Evolutionary conservation across 768 basidiomycete genomes (phyloP).

Genomic region (Brasilioporus rufonigricans): DNA sequence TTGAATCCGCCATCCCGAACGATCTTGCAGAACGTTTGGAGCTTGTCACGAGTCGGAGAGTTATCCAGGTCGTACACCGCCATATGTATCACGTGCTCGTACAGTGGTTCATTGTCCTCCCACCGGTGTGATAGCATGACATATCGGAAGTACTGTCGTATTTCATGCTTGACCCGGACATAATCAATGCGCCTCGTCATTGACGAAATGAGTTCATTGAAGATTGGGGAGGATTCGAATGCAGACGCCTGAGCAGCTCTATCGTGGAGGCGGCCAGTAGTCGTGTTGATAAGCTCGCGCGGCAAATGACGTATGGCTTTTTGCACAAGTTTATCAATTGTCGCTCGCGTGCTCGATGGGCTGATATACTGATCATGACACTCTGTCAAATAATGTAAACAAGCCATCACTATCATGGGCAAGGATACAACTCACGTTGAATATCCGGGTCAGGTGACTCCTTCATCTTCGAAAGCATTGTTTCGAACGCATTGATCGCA

Average conservation of each 20-base stretch:
- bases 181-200: not conserved
- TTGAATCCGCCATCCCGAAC: no score
- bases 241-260: no score
- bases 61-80: not conserved
- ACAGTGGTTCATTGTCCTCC: not conserved
- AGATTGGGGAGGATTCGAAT: not conserved
- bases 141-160: not conserved
- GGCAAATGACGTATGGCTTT: not conserved
- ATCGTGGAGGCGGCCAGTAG: no score
- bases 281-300: no score
- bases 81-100: not conserved
- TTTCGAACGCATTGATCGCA: not conserved
- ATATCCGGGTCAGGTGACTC: not conserved
- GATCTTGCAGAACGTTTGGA: no score
- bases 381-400: not conserved
- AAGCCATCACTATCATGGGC: not conserved
- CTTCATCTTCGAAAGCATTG: not conserved
- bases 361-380: not conserved
- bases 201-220: not conserved
- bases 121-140: not conserved
- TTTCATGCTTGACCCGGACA: not conserved
- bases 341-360: no score
- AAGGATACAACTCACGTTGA: not conserved
- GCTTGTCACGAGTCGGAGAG: not conserved
- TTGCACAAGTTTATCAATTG: not conserved